Conservation (phyloP, 2,329 filamentous ascomycete species). For the Apiospora malaysiana region DNA sequence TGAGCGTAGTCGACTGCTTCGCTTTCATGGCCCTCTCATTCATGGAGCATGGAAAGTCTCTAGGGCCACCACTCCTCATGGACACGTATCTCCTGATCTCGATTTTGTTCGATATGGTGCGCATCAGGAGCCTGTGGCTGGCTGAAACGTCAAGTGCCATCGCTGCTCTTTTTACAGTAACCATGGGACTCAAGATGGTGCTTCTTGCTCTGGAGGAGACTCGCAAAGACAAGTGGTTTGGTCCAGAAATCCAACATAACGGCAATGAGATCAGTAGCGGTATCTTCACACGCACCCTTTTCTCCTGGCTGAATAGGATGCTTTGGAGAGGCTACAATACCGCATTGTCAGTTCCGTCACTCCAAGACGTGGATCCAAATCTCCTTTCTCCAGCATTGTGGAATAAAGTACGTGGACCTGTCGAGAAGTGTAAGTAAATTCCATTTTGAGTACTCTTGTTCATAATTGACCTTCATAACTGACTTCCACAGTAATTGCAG, state of each 20-base stretch:
- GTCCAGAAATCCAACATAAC: background rate
- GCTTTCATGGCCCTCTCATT: constrained; percentile 28
- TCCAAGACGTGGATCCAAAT: constrained; percentile 26
- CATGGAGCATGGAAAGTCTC: constrained; percentile 28
- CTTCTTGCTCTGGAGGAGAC: constrained; percentile 24
- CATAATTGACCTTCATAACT: too few relatives aligned
- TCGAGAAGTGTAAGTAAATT: constrained; percentile 24
- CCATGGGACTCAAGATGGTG: constrained; percentile 24
- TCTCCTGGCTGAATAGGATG: constrained; percentile 33
- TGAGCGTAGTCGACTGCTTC: constrained; percentile 26
- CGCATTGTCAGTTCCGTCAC: constrained; percentile 25
- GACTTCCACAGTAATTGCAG: background rate
- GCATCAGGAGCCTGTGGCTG: constrained; percentile 29
- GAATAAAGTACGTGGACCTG: background rate
- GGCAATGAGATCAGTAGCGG: constrained; percentile 37
- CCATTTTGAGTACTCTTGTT: too few relatives aligned
- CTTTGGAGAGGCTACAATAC: constrained; percentile 27
- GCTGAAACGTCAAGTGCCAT: background rate
- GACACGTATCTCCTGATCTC: constrained; percentile 28
- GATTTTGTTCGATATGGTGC: constrained; percentile 28
- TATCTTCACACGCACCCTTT: constrained; percentile 32
- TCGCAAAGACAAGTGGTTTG: constrained; percentile 18
- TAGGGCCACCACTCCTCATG: constrained; percentile 29
- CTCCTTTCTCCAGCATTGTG: constrained; percentile 22
- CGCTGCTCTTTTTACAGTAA: constrained; percentile 12